Evolutionary conservation across 139 green algal species (phyloP).

Genomic region (Spirogloea muscicola): DNA sequence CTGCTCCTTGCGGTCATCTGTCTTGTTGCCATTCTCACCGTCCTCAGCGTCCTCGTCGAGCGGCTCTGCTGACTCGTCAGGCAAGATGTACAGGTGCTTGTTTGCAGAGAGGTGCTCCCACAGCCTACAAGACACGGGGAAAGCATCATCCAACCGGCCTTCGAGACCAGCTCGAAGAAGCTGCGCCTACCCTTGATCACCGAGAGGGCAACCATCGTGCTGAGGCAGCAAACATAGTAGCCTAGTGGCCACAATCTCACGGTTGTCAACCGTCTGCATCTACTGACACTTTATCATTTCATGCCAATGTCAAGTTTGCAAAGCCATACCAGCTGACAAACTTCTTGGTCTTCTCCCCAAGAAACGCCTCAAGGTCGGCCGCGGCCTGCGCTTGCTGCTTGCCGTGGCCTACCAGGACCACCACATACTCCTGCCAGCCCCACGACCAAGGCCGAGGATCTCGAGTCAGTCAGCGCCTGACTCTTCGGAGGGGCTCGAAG

Average conservation of each 20-base stretch:
- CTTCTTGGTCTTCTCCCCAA: constrained; percentile 15
- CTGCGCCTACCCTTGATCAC: too few relatives aligned
- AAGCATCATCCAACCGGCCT: too few relatives aligned
- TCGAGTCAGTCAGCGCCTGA: too few relatives aligned
- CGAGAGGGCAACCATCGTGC: too few relatives aligned
- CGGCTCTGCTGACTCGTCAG: too few relatives aligned
- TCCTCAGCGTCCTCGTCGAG: too few relatives aligned
- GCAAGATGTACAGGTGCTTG: constrained; percentile 15
- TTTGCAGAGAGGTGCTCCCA: constrained; percentile 32
- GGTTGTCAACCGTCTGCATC: not conserved
- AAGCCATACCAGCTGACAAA: constrained; percentile 35
- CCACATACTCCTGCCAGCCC: constrained; percentile 35
- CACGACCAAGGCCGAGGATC: too few relatives aligned
- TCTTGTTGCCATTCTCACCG: too few relatives aligned
- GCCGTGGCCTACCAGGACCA: constrained; percentile 37
- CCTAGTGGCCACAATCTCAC: not conserved
- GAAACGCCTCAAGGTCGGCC: constrained; percentile 33
- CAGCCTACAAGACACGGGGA: too few relatives aligned
- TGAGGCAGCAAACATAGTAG: not conserved
- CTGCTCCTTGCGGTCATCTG: too few relatives aligned
- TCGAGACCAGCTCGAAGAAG: too few relatives aligned
- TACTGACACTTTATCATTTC: not conserved
- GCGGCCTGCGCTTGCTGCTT: constrained; percentile 14
- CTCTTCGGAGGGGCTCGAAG: too few relatives aligned
- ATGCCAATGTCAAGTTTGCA: not conserved